Percentiles rank a stretch among this genome's conserved stretches.
phyloP scores from a whole-genome alignment of 2,329 filamentous ascomycete genomes.

The Fusarium piperis region DNA sequence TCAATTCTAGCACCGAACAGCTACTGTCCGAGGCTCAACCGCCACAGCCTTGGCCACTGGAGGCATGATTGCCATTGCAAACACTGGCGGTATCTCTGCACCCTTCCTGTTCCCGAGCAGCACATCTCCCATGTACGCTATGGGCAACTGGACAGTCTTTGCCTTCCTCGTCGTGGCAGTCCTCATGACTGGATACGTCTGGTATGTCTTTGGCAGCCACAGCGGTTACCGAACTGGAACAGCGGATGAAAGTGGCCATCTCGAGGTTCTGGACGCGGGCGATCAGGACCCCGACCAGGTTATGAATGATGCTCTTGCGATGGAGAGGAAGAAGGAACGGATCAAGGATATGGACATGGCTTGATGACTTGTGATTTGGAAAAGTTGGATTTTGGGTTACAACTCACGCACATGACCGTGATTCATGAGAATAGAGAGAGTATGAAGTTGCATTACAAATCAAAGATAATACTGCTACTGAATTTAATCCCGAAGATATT shows the following conservation, averaged over 20 bases:
- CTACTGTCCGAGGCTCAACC: conserved; percentile 46
- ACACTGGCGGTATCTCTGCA: conserved; percentile 47
- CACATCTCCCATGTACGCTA: conserved; percentile 46
- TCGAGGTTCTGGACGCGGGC: conserved; percentile 32
- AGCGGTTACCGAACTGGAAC: conserved; percentile 44
- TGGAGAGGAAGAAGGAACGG: conserved; percentile 29
- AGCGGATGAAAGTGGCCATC: conserved; percentile 19
- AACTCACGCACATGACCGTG: neutral
- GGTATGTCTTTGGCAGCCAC: conserved; percentile 46
- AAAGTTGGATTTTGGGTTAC: neutral
- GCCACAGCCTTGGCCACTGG: conserved; percentile 47
- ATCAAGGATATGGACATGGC: conserved; percentile 29
- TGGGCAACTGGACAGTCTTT: conserved; percentile 49
- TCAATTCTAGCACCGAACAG: conserved; percentile 43
- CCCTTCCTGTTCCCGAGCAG: conserved; percentile 47
- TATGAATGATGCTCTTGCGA: conserved; percentile 26
- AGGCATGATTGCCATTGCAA: conserved; percentile 49
- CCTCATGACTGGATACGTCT: conserved; percentile 41
- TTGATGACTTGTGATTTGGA: neutral
- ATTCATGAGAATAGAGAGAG: neutral
- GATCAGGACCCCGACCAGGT: conserved; percentile 32
- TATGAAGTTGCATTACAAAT: neutral
- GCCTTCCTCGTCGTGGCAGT: conserved; percentile 42
- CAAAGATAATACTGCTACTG: neutral
- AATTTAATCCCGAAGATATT: neutral